These are phyloP conservation scores for Colletotrichum sp. DNA, from an alignment of 2,329 filamentous ascomycete species.

Conservation along the genomic window DNA sequence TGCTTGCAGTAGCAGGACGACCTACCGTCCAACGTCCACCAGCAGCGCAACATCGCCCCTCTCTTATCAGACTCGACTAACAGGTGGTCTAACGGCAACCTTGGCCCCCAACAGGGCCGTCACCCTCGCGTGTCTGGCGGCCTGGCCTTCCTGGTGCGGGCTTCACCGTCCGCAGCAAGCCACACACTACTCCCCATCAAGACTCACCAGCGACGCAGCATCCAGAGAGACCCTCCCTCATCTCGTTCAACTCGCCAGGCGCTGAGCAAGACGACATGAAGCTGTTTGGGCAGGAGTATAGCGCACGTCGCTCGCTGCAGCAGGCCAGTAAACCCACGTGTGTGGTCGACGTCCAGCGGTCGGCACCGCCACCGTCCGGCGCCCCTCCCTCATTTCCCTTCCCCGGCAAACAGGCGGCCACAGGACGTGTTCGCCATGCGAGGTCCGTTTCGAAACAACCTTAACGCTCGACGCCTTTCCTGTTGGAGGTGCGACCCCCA, in stretches of 20 bases:
- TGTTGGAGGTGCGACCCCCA: not conserved
- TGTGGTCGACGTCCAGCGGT: not conserved
- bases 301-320: not conserved
- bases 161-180: not conserved
- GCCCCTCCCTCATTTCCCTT: conserved; percentile 15
- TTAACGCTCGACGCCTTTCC: conserved; percentile 9
- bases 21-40: conserved; percentile 4
- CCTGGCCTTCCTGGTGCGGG: not conserved
- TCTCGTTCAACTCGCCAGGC: not conserved
- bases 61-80: conserved; percentile 8
- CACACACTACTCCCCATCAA: not conserved
- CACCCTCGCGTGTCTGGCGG: not conserved
- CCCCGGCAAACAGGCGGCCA: not conserved
- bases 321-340: not conserved
- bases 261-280: not conserved
- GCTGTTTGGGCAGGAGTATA: not conserved
- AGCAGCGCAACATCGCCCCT: conserved; percentile 19
- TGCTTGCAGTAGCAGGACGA: conserved; percentile 6
- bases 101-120: not conserved
- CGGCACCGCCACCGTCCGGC: conserved; percentile 1
- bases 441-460: conserved; percentile 19
- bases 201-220: not conserved
- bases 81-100: not conserved
- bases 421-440: conserved; percentile 9
- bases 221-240: not conserved